phyloP scores from a whole-genome alignment of 345 rosid species.

The Draba incana region DNA sequence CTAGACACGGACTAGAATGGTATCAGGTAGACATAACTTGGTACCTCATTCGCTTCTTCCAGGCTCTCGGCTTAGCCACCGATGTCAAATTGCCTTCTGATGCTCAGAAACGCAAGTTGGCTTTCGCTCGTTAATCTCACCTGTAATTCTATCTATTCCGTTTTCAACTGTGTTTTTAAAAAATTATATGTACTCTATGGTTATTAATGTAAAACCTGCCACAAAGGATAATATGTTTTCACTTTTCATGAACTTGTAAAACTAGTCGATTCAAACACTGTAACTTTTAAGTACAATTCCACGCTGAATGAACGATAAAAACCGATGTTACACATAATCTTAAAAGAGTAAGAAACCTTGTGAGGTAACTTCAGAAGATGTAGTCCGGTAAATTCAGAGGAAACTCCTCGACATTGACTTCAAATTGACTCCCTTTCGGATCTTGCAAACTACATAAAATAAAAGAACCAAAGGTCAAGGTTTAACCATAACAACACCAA shows the following conservation, averaged over 20 bases:
- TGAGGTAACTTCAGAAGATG: conserved; percentile 50
- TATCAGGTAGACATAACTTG: conserved; percentile 87
- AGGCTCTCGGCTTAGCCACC: conserved; percentile 68
- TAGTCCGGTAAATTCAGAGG: conserved; percentile 66
- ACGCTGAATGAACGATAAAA: conserved; percentile 6
- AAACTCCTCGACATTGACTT: conserved; percentile 64
- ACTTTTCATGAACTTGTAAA: conserved; percentile 16
- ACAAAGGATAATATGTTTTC: not conserved
- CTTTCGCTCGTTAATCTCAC: conserved; percentile 34
- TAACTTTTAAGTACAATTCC: not conserved
- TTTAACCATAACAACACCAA: not conserved
- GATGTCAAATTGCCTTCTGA: conserved; percentile 72
- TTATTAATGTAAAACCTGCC: conserved; percentile 15
- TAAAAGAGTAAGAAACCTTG: conserved; percentile 25
- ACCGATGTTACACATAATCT: not conserved
- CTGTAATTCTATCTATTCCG: not conserved
- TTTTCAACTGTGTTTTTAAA: not conserved
- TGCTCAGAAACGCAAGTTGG: conserved; percentile 59
- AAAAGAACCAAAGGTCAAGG: not conserved
- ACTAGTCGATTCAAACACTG: not conserved
- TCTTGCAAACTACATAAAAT: conserved; percentile 52
- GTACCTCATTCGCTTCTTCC: conserved; percentile 63
- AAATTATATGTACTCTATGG: not conserved
- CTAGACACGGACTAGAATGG: conserved; percentile 87
- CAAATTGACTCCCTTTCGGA: conserved; percentile 60